These are phyloP conservation scores for Rhizophagus sp. DNA, from an alignment of 192 early-diverging fungal genomes.

Conservation along the genomic window DNA sequence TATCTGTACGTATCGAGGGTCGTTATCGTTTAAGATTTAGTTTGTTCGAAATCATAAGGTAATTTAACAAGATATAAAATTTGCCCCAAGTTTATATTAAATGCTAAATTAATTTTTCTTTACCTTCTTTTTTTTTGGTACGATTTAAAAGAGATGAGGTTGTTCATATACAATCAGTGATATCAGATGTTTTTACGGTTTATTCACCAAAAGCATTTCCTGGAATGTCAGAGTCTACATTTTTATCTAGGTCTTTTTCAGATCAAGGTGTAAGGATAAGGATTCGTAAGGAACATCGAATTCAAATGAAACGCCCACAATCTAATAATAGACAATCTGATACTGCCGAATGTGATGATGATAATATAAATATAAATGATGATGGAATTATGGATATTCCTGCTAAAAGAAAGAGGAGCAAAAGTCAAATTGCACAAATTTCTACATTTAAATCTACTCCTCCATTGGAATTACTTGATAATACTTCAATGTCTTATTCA, in stretches of 20 bases:
- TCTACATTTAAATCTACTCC: background rate
- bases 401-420: background rate
- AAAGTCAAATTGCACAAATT: background rate
- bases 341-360: background rate
- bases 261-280: slow-evolving; percentile 94
- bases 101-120: background rate
- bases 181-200: slow-evolving; percentile 75
- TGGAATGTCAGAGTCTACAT: slow-evolving; percentile 88
- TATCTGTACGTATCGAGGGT: slow-evolving; percentile 85
- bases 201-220: slow-evolving; percentile 89
- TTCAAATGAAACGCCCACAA: slow-evolving; percentile 22
- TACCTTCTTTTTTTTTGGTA: slow-evolving; percentile 55
- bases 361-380: background rate
- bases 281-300: slow-evolving; percentile 79
- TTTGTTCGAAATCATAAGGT: slow-evolving; percentile 82
- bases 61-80: background rate
- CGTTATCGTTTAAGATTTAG: slow-evolving; percentile 79
- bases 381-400: background rate
- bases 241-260: slow-evolving; percentile 84
- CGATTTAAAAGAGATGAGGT: slow-evolving; percentile 51
- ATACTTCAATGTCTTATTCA: background rate
- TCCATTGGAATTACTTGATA: background rate
- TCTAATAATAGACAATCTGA: slow-evolving; percentile 11
- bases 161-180: slow-evolving; percentile 64
- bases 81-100: no score